Conservation (phyloP, 2,329 filamentous ascomycete genomes). For the Clonostachys chloroleuca region DNA sequence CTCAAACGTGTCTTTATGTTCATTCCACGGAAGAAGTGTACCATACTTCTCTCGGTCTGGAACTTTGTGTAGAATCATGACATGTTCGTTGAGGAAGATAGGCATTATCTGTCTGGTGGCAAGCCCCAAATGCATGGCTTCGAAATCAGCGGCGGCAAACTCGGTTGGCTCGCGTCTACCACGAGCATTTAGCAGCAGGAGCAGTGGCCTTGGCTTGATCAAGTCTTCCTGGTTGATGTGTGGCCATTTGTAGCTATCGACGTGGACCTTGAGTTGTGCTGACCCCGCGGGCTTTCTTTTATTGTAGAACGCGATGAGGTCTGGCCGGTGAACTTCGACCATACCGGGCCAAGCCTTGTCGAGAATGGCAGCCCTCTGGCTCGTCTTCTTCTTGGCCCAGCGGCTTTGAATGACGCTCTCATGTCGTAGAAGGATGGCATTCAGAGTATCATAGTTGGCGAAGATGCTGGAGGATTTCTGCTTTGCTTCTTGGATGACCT, state of each 20-base stretch:
- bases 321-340: slow-evolving; percentile 42
- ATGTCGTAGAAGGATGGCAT: slow-evolving; percentile 39
- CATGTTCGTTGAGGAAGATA: slow-evolving; percentile 19
- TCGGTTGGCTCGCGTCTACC: slow-evolving; percentile 36
- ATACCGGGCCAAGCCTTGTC: slow-evolving; percentile 45
- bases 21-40: slow-evolving; percentile 22
- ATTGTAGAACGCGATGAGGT: slow-evolving; percentile 33
- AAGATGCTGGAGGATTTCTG: slow-evolving; percentile 18
- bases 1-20: slow-evolving; percentile 26
- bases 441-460: slow-evolving; percentile 23
- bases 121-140: slow-evolving; percentile 19
- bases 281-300: slow-evolving; percentile 10
- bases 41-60: slow-evolving; percentile 24
- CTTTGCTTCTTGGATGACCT: background rate
- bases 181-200: slow-evolving; percentile 47
- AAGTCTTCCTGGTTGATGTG: slow-evolving; percentile 56
- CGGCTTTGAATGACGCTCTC: slow-evolving; percentile 45
- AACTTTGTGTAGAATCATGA: slow-evolving; percentile 25
- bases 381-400: slow-evolving; percentile 47
- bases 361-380: slow-evolving; percentile 39
- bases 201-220: slow-evolving; percentile 30
- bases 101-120: slow-evolving; percentile 13
- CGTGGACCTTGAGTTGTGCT: background rate
- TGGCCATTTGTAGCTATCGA: slow-evolving; percentile 42
- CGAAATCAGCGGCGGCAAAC: slow-evolving; percentile 42